Percentiles rank a stretch among this genome's conserved stretches.
These are phyloP conservation scores for Macadamia integrifolia DNA, from an alignment of 164 flowering plant genomes.

Conservation along the genomic window DNA sequence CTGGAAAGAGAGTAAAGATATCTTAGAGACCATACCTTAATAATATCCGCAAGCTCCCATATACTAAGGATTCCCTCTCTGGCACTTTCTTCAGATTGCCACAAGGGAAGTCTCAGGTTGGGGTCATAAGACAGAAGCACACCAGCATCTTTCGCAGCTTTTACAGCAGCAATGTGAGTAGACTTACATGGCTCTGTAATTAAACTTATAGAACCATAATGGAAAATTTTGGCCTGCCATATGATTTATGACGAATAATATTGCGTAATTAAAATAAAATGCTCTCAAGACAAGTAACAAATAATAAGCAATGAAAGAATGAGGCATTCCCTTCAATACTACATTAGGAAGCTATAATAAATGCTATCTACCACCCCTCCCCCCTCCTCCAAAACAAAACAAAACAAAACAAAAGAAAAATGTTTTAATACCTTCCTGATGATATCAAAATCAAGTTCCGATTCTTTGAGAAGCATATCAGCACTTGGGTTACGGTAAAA, in stretches of 20 bases:
- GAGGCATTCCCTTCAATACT: not conserved
- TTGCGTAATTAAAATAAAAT: not conserved
- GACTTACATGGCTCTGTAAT: constrained; percentile 97
- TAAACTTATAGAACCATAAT: constrained; percentile 93
- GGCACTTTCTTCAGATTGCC: constrained; percentile 91
- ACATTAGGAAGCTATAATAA: too few species aligned
- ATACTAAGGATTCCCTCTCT: constrained; percentile 92
- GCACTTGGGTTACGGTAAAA: constrained; percentile 99
- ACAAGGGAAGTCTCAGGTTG: constrained; percentile 89
- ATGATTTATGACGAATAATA: constrained; percentile 1
- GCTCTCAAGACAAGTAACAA: not conserved
- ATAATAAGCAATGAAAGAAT: not conserved
- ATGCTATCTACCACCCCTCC: not conserved
- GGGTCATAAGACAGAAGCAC: constrained; percentile 93
- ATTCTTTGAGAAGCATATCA: constrained; percentile 87
- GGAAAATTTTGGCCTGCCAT: constrained; percentile 85
- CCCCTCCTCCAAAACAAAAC: not conserved
- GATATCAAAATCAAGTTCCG: constrained; percentile 75
- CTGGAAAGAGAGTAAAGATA: constrained; percentile 1
- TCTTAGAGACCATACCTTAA: constrained; percentile 50
- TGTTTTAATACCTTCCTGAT: constrained; percentile 54
- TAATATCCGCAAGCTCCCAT: constrained; percentile 88
- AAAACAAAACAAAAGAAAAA: not conserved
- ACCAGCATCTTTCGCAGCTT: constrained; percentile 91
- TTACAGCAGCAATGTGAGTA: constrained; percentile 83